Evolutionary conservation across 345 rosid species (phyloP), one percentile per base, ranked within the genome.

Genomic region (Ceriops decandra): DNA sequence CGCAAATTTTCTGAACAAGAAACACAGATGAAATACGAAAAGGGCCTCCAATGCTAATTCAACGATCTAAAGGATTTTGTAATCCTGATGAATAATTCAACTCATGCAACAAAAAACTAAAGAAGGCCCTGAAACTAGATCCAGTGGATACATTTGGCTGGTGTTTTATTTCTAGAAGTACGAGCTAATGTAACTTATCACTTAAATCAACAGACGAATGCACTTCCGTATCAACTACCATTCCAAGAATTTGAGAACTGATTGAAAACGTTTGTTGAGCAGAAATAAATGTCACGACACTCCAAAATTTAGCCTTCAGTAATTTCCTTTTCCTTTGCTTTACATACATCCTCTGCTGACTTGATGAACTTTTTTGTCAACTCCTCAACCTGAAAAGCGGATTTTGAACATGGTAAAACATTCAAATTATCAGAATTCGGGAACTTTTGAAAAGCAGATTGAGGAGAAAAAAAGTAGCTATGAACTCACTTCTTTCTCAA

Each of bases 241-340:
- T 52, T 52, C 22, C 24, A 19, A 52, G 26, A 52, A 19, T 19
- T 52, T 52, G n/a, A 52, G 9, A 52, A 52, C 26, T n/a, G 26
- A n/a, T 16, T 9, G 26, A 52, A 52, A 0, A 42, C 5, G 5
- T 42, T 42, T 42, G 5, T 42, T 42, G 13, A 42, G 49, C 16
- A 13, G 19, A 13, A 52, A 52, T 9, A 52, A 52, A 20, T 52
- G 56, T 33, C 51, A 0, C 28, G 4, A 51, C 30, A 30, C 36
- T 63, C 71, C 26, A 10, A 9, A 9, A 47, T n/a, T 90, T 82
- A 90, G 79, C 87, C 95, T 60, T 74, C 66, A 26, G 79, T 82
- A 51, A 95, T 88, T 81, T 95, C 96, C 70, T 86, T 95, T 83
- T 95, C 99, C 82, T 87, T 95, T 26, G 91, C 88, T 76, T 89